Base-by-base conservation (phyloP, 257 asterid genomes). In the Lavandula angustifolia region DNA sequence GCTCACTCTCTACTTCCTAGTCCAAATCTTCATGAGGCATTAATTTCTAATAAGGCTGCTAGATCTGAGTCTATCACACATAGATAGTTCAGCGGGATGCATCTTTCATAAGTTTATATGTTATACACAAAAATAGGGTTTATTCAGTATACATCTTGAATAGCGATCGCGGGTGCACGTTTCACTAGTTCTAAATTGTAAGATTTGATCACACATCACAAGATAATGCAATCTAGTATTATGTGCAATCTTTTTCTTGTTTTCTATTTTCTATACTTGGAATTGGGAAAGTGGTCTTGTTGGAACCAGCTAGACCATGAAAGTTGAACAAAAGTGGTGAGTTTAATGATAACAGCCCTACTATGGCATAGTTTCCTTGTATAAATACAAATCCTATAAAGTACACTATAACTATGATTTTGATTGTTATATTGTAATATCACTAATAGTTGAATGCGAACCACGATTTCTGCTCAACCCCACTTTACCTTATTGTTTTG, bases 1-100 rank as follows among this genome's bases (percentile, higher is more conserved):
- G 76, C 70, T 42, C 68, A 47, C 52, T 71, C 81, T 1, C 54
- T 63, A 37, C 49, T 29, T 64, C 90, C 84, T 35, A 69, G 79
- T 56, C 54, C 50, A 27, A 57, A 62, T 43, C 73, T 65, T 42
- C 81, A 79, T 13, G 75, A 76, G 67, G 72, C 51, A 13, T 64
- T 83, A 66, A 72, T 75, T n/a, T 22, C 27, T 22, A 22, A 22
- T 22, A 22, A 22, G 29, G 68, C 52, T 53, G n/a, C 40, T 22
- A 27, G 27, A 22, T 22, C 1, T 22, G 27, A 22, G 27, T 22
- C 27, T 22, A 22, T 22, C 2, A 2, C 27, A 22, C 2, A 22
- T 22, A 22, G 27, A 0, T 22, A 22, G 27, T 22, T 22, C 27
- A 22, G 1, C 2, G 27, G 27, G 2, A 22, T 22, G 1, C n/a